These are phyloP conservation scores for Ophiostoma australiae DNA, from an alignment of 2,329 filamentous ascomycete species.

Conservation along the genomic window DNA sequence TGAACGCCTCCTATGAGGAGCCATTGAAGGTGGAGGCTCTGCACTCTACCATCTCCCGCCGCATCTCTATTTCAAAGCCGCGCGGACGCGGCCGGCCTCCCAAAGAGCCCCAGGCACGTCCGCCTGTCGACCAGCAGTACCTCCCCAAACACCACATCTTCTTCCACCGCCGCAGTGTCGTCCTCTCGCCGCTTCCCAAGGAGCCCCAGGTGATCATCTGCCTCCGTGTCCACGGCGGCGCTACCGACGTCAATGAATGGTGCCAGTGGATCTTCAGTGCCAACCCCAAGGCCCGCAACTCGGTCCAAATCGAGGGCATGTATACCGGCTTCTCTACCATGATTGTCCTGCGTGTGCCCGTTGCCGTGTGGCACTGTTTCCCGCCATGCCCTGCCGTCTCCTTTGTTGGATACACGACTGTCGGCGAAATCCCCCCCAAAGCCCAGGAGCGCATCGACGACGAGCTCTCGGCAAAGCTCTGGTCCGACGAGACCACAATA, in stretches of 20 bases:
- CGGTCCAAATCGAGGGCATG: slow-evolving; percentile 26
- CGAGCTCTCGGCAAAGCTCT: slow-evolving; percentile 25
- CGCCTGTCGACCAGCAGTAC: slow-evolving; percentile 18
- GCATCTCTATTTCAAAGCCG: slow-evolving; percentile 23
- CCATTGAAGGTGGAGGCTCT: slow-evolving; percentile 20
- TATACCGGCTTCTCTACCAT: slow-evolving; percentile 27
- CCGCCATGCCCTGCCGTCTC: slow-evolving; percentile 25
- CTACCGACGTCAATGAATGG: slow-evolving; percentile 25
- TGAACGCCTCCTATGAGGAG: not conserved
- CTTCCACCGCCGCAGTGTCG: slow-evolving; percentile 24
- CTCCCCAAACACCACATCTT: slow-evolving; percentile 26
- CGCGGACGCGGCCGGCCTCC: slow-evolving; percentile 25
- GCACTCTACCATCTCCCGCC: slow-evolving; percentile 16
- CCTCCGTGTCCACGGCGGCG: slow-evolving; percentile 24
- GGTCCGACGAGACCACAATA: slow-evolving; percentile 11
- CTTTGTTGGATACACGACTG: slow-evolving; percentile 27
- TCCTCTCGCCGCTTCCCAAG: slow-evolving; percentile 22
- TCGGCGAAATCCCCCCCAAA: slow-evolving; percentile 20
- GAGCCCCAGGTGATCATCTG: slow-evolving; percentile 28
- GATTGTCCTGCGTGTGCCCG: slow-evolving; percentile 26
- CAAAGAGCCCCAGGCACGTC: slow-evolving; percentile 21
- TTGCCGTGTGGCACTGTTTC: slow-evolving; percentile 24
- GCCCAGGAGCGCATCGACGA: slow-evolving; percentile 23
- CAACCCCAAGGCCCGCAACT: slow-evolving; percentile 16
- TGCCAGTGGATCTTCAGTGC: slow-evolving; percentile 27